Base-by-base conservation (phyloP, 139 green algal species). In the Astrephomene gubernaculifera region DNA sequence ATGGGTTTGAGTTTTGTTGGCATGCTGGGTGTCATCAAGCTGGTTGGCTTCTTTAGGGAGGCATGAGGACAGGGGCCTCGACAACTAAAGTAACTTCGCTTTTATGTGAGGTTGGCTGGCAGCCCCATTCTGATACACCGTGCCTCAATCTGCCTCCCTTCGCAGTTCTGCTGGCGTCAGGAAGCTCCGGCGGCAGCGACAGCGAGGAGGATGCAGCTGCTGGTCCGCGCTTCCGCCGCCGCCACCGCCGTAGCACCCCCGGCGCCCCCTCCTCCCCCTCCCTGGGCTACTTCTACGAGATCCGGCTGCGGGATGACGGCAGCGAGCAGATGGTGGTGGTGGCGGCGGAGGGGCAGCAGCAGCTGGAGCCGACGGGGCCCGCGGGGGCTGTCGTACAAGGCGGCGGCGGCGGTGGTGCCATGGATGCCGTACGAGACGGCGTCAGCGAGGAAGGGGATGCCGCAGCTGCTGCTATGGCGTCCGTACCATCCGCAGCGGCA, bases 221-320 rank as follows among this genome's bases (percentile, higher is more conserved):
- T 45, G 72, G 35, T n/a, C n/a, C n/a, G n/a, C n/a, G n/a, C n/a
- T n/a, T n/a, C n/a, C 22, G 33, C 49, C 33, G 36, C 21, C 33
- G 33, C 68, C 68, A 21, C 36, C 68, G 38, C 21, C 33, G 35
- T 25, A 44, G 54, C 33, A n/a, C n/a, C n/a, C n/a, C n/a, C n/a
- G n/a, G n/a, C n/a, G n/a, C 65, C 2, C 33, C 19, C 65, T 21
- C 38, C 68, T 75, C 36, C 44, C 27, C 7, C 33, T n/a, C 49
- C 35, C 27, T 41, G 0, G 39, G 35, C 21, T 73, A 73, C 24
- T 83, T 73, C 64, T 83, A 83, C 43, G 76, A 83, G 60, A 29
- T 43, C 0, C 76, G 61, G 39, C n/a, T 60, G 2, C 39, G 64
- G 8, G 38, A 35, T 0, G 76, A 83, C 31, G 76, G 76, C 8